A percentile compares a stretch with the other conserved stretches of the same genome.
These are phyloP conservation scores for Mycena metata DNA, from an alignment of 768 basidiomycete species.

Conservation along the genomic window DNA sequence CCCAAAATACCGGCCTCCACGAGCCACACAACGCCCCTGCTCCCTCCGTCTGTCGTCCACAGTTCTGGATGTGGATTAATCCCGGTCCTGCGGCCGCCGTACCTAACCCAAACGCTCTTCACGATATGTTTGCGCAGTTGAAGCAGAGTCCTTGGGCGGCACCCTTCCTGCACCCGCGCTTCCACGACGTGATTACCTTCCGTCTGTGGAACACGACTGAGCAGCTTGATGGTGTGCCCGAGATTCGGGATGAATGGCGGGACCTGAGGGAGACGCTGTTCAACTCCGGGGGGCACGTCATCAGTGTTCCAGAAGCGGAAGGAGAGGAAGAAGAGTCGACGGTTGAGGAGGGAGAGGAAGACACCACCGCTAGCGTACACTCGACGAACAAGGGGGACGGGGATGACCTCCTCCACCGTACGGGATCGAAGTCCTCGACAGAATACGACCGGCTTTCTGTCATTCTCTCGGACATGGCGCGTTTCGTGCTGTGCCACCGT, in stretches of 20 bases:
- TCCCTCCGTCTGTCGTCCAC: conserved; percentile 78
- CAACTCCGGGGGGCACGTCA: conserved; percentile 88
- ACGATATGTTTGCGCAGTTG: conserved; percentile 87
- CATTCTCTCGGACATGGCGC: conserved; percentile 95
- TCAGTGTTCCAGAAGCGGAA: conserved; percentile 65
- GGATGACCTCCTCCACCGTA: conserved; percentile 75
- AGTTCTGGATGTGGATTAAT: conserved; percentile 98
- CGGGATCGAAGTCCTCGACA: conserved; percentile 88
- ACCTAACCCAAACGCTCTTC: conserved; percentile 81
- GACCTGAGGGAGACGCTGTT: conserved; percentile 79
- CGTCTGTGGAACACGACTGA: conserved; percentile 98
- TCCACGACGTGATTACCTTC: conserved; percentile 91
- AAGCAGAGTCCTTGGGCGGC: conserved; percentile 90
- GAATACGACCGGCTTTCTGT: conserved; percentile 94
- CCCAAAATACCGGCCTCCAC: conserved; percentile 90
- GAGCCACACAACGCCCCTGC: conserved; percentile 57
- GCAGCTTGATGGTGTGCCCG: conserved; percentile 88
- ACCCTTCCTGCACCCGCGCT: conserved; percentile 90
- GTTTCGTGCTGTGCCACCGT: conserved; percentile 94
- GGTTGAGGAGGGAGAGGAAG: conserved; percentile 56
- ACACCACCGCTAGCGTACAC: conserved; percentile 63
- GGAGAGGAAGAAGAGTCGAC: conserved; percentile 41
- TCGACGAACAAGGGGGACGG: conserved; percentile 54
- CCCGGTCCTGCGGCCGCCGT: conserved; percentile 90
- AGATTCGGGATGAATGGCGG: conserved; percentile 92